Evolutionary conservation across 2,329 filamentous ascomycete species (phyloP).

Genomic region (Ploettnerulaceae sp.): DNA sequence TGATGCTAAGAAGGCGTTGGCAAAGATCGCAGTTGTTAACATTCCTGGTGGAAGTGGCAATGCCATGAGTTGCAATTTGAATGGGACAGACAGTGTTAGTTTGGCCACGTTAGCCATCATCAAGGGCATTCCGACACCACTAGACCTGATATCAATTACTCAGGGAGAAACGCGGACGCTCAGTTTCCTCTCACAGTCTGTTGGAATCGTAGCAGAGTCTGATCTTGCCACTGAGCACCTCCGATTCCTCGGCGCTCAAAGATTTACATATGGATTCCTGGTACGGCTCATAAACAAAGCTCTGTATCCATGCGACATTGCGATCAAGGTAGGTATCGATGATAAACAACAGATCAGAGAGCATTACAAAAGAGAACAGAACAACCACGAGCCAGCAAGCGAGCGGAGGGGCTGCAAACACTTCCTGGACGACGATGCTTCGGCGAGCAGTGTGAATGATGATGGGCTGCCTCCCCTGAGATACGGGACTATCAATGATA

Average conservation of each 20-base stretch:
- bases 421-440: slow-evolving; percentile 33
- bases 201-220: slow-evolving; percentile 84
- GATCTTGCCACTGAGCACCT: slow-evolving; percentile 88
- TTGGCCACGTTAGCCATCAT: slow-evolving; percentile 77
- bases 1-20: slow-evolving; percentile 70
- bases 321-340: slow-evolving; percentile 75
- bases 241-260: slow-evolving; percentile 83
- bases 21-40: slow-evolving; percentile 75
- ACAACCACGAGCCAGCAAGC: slow-evolving; percentile 27
- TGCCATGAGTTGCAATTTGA: slow-evolving; percentile 84
- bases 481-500: slow-evolving; percentile 76
- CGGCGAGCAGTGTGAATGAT: slow-evolving; percentile 29
- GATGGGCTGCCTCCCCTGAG: slow-evolving; percentile 64
- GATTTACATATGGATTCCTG: slow-evolving; percentile 85
- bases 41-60: slow-evolving; percentile 93
- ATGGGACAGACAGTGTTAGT: slow-evolving; percentile 71
- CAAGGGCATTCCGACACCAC: slow-evolving; percentile 77
- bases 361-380: slow-evolving; percentile 56
- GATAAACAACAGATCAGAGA: slow-evolving; percentile 70
- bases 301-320: slow-evolving; percentile 83
- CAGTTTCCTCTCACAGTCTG: slow-evolving; percentile 85
- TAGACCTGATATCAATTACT: slow-evolving; percentile 85
- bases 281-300: slow-evolving; percentile 69
- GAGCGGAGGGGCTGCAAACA: slow-evolving; percentile 30
- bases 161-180: slow-evolving; percentile 70